Percentiles rank a stretch among this genome's conserved stretches.
Evolutionary conservation across 257 asterid genomes (phyloP).

Genomic region (Gentiana dahurica): DNA sequence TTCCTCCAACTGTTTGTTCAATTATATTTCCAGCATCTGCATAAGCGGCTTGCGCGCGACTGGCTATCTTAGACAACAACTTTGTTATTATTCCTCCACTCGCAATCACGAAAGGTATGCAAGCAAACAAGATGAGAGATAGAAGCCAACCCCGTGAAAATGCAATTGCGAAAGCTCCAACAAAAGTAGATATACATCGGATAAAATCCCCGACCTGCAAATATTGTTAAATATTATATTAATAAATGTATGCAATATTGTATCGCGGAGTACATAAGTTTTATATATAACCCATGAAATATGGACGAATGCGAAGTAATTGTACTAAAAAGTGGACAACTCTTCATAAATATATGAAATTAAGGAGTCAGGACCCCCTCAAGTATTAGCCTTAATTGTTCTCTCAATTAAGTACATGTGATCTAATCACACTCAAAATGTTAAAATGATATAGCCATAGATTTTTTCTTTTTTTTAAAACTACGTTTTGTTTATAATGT

Average conservation of each 20-base stretch:
- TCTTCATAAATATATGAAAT: background rate
- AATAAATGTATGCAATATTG: no score
- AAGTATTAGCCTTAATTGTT: background rate
- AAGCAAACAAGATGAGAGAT: slow-evolving; percentile 29
- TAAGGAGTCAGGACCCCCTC: no score
- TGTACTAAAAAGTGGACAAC: background rate
- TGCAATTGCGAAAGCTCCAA: slow-evolving; percentile 51
- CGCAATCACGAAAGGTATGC: slow-evolving; percentile 33
- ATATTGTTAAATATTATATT: background rate
- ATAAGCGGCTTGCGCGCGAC: slow-evolving; percentile 50
- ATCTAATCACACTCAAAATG: no score
- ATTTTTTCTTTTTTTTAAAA: no score
- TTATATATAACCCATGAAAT: no score
- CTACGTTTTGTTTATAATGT: no score
- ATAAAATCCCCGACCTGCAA: slow-evolving; percentile 52
- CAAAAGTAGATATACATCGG: slow-evolving; percentile 40
- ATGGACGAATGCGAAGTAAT: no score
- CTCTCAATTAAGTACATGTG: no score
- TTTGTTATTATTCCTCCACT: slow-evolving; percentile 33
- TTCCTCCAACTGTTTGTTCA: slow-evolving; percentile 70
- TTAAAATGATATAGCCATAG: no score
- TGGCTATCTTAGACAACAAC: slow-evolving; percentile 41
- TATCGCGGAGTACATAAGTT: background rate
- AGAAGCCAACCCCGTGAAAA: slow-evolving; percentile 53
- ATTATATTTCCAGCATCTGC: slow-evolving; percentile 66